Percentiles rank a stretch among this genome's conserved stretches.
phyloP scores from a whole-genome alignment of 345 rosid genomes.

The Eucalyptus cloeziana region DNA sequence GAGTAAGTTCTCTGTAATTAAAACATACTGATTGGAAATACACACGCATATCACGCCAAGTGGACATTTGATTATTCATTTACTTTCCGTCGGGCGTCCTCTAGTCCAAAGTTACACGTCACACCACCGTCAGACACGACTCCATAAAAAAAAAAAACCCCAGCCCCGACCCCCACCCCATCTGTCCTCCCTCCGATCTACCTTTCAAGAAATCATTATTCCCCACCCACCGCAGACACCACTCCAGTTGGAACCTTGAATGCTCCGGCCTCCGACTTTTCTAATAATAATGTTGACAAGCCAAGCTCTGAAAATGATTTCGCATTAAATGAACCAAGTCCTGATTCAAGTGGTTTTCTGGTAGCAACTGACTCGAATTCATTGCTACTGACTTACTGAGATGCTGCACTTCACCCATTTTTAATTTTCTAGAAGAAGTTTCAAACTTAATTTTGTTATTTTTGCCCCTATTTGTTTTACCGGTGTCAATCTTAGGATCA shows the following conservation, averaged over 20 bases:
- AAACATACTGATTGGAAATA: neutral
- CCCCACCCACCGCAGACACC: no score
- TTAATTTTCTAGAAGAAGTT: neutral
- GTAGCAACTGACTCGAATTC: conserved; percentile 11
- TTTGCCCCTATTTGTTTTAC: conserved; percentile 1
- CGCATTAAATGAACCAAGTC: conserved; percentile 51
- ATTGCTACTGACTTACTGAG: conserved; percentile 2
- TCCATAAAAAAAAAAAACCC: no score
- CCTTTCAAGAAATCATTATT: no score
- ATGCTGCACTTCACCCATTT: neutral
- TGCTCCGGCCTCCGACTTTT: conserved; percentile 58
- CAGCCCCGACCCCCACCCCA: no score
- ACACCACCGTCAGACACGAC: no score
- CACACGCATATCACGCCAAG: neutral
- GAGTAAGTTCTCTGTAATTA: neutral
- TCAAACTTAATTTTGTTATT: conserved; percentile 5
- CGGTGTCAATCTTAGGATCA: conserved; percentile 23
- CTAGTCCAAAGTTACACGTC: no score
- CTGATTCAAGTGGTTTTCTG: conserved; percentile 31
- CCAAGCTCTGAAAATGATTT: conserved; percentile 83
- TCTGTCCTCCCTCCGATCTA: no score
- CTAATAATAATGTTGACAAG: conserved; percentile 44
- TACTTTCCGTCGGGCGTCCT: no score
- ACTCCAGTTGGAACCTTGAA: conserved; percentile 51
- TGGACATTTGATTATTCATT: neutral